Base-by-base conservation (phyloP, 305 asterid species). In the Fraxinus xanthoxyloides region DNA sequence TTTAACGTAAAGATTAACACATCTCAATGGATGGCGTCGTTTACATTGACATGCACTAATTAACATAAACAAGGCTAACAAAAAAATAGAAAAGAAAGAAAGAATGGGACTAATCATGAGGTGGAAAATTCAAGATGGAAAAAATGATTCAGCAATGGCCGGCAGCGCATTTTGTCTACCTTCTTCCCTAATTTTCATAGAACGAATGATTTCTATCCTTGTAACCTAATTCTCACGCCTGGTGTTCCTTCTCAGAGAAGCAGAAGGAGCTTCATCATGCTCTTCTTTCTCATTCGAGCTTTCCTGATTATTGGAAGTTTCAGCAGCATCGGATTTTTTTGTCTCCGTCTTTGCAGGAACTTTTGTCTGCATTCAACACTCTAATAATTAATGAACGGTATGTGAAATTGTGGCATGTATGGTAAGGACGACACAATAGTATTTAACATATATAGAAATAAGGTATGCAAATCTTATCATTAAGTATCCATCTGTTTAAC, bases 231-330 rank as follows among this genome's bases (percentile, higher is more conserved):
- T 83, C 72, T 83, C 91, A 1, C 90, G 89, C 81, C 90, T 85
- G 38, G 83, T 30, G 73, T 23, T 83, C 85, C 91, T 87, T 63
- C 86, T 61, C 6, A 85, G 84, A 74, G 86, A 77, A 43, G 86
- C 84, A 13, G 85, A 82, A 2, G 86, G 2, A 51, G 0, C 61
- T 51, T 51, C 61, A 17, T 51, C 75, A 38, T 84, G 65, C 77
- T 85, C 91, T 77, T 85, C 87, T 81, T 90, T 88, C 80, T 91
- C 92, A 83, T 91, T 91, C 1, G 86, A 78, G 85, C 83, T 85
- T 76, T 48, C 91, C 85, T 90, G 89, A 31, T 80, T 85, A 76
- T 85, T 86, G 15, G 96, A 91, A 10, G 86, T 61, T 85, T 87
- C 95, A 0, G 93, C 89, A 38, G 63, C 91, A 12, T 86, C 93